A percentile compares a stretch with the other conserved stretches of the same genome.
Conservation (phyloP, 169 alveolate genomes). For the Perkinsus marinus region DNA sequence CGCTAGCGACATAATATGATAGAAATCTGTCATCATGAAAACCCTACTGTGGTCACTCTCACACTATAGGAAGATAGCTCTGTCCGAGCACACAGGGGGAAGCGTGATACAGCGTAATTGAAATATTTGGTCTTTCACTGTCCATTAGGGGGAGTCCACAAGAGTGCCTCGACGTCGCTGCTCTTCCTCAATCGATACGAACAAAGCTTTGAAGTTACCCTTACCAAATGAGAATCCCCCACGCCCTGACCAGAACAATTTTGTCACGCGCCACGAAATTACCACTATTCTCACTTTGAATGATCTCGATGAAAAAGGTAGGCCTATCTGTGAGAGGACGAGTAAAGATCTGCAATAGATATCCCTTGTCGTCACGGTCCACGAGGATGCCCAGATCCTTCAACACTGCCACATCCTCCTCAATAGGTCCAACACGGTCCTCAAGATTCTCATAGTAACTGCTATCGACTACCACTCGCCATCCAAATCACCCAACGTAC, state of each 20-base stretch:
- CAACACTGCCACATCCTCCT: slow-evolving; percentile 46
- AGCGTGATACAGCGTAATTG: no score
- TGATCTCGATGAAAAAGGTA: slow-evolving; percentile 55
- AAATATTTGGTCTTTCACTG: no score
- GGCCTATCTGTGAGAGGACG: slow-evolving; percentile 63
- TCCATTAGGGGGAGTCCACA: background rate
- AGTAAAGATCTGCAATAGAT: slow-evolving; percentile 51
- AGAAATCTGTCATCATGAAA: no score
- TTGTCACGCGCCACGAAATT: background rate
- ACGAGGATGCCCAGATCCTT: slow-evolving; percentile 39
- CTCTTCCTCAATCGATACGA: slow-evolving; percentile 52
- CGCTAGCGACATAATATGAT: background rate
- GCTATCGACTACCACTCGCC: background rate
- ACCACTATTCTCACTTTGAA: slow-evolving; percentile 39
- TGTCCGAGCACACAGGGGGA: no score
- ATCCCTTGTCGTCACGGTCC: slow-evolving; percentile 58
- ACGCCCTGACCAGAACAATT: background rate
- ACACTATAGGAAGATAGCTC: no score
- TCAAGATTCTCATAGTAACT: slow-evolving; percentile 48
- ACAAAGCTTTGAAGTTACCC: slow-evolving; percentile 60
- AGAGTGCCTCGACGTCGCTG: slow-evolving; percentile 46
- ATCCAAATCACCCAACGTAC: background rate
- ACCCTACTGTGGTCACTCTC: no score
- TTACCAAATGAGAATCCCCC: slow-evolving; percentile 38
- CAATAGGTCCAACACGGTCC: slow-evolving; percentile 36